Percentiles rank a stretch among this genome's conserved stretches.
These are phyloP conservation scores for Arachnomyces sp. DNA, from an alignment of 2,329 filamentous ascomycete genomes.

Conservation along the genomic window DNA sequence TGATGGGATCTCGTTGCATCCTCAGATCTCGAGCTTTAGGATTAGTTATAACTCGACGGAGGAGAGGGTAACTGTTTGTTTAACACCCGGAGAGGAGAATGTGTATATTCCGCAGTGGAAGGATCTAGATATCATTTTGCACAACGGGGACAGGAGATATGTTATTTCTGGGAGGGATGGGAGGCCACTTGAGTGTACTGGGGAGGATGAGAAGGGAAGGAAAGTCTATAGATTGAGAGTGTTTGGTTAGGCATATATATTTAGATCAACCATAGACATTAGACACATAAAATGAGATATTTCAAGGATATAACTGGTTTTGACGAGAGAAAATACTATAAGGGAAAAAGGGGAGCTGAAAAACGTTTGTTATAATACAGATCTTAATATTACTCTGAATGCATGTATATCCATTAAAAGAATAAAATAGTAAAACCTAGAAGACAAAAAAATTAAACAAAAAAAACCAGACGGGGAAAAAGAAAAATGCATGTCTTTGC, in stretches of 20 bases:
- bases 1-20: constrained; percentile 45
- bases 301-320: too few relatives aligned
- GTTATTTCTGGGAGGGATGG: constrained; percentile 33
- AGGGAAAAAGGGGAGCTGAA: too few relatives aligned
- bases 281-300: too few relatives aligned
- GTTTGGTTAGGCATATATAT: too few relatives aligned
- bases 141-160: constrained; percentile 42
- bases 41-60: constrained; percentile 39
- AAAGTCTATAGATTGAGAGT: constrained; percentile 11
- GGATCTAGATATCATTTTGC: constrained; percentile 44
- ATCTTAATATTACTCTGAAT: not conserved
- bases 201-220: constrained; percentile 36
- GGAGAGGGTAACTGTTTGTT: constrained; percentile 37
- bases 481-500: not conserved
- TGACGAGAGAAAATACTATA: too few relatives aligned
- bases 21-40: constrained; percentile 36
- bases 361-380: too few relatives aligned
- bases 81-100: constrained; percentile 31
- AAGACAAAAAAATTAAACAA: not conserved
- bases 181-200: constrained; percentile 32
- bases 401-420: not conserved
- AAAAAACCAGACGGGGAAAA: constrained; percentile 1
- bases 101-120: constrained; percentile 45
- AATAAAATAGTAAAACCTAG: not conserved
- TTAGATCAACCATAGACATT: too few relatives aligned